A percentile compares a stretch with the other conserved stretches of the same genome.
These are phyloP conservation scores for Phialocephala subalpina DNA, from an alignment of 2,329 filamentous ascomycete genomes.

Conservation along the genomic window DNA sequence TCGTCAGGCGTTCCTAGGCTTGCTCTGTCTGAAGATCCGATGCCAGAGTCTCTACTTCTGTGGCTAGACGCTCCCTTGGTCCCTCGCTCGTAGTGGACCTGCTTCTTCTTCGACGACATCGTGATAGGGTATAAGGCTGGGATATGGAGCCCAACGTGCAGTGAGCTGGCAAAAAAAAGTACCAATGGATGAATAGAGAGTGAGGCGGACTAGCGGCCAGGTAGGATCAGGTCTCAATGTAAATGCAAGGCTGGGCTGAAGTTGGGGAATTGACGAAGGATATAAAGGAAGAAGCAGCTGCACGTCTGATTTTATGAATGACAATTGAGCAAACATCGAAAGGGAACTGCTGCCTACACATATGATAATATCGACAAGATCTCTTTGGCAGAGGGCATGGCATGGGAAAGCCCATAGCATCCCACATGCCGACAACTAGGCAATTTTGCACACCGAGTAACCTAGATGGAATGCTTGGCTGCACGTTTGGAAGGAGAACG, in stretches of 20 bases:
- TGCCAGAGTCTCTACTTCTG: constrained; percentile 36
- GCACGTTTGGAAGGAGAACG: neutral
- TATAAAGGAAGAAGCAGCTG: constrained; percentile 29
- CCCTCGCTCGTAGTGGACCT: constrained; percentile 37
- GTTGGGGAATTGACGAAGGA: constrained; percentile 18
- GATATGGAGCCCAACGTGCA: constrained; percentile 15
- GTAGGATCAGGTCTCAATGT: constrained; percentile 24
- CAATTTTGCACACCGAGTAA: constrained; percentile 22
- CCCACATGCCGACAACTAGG: constrained; percentile 15
- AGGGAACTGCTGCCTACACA: constrained; percentile 30
- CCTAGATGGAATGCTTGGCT: no score
- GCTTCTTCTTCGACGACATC: constrained; percentile 38
- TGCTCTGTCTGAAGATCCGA: constrained; percentile 38
- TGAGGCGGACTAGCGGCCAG: constrained; percentile 24
- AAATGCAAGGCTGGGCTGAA: constrained; percentile 26
- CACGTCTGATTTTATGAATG: constrained; percentile 10
- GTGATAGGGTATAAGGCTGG: constrained; percentile 27
- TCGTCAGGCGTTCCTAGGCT: constrained; percentile 34
- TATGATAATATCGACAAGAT: constrained; percentile 13
- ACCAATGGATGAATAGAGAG: constrained; percentile 19
- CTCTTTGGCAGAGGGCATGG: constrained; percentile 19
- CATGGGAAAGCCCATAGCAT: constrained; percentile 6
- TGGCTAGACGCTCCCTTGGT: constrained; percentile 33
- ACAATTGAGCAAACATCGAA: constrained; percentile 2
- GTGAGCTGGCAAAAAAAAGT: constrained; percentile 24